Conservation (phyloP, 2,329 filamentous ascomycete genomes). For the Botrytis elliptica region DNA sequence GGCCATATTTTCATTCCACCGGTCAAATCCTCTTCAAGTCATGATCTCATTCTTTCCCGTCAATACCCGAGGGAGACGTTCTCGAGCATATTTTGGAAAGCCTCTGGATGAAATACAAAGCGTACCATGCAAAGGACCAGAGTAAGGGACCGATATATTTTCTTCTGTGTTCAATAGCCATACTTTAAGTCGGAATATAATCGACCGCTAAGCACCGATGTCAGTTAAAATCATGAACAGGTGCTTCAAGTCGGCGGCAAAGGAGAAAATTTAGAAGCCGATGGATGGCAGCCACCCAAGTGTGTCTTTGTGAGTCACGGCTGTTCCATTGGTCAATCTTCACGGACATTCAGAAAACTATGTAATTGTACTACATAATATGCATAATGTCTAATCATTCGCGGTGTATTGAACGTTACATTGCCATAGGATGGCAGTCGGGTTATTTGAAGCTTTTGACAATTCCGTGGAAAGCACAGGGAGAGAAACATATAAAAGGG, state of each 20-base stretch:
- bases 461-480: not conserved
- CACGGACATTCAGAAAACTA: not conserved
- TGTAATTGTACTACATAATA: not conserved
- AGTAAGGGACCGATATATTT: not conserved
- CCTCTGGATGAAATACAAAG: not conserved
- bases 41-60: not conserved
- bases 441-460: conserved; percentile 6
- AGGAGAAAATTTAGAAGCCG: not conserved
- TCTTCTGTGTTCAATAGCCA: not conserved
- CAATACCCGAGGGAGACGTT: not conserved
- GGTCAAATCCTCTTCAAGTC: not conserved
- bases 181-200: not conserved
- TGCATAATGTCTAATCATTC: not conserved
- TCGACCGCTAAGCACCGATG: not conserved
- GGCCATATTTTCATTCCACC: not conserved
- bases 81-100: not conserved
- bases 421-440: not conserved
- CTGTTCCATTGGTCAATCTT: not conserved
- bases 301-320: not conserved
- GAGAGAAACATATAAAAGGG: not conserved
- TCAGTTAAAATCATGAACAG: not conserved
- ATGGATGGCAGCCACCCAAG: conserved; percentile 6
- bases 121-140: not conserved
- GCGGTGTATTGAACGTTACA: not conserved
- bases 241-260: not conserved